These are phyloP conservation scores for Diaporthe sp. DNA, from an alignment of 2,329 filamentous ascomycete genomes.

Conservation along the genomic window DNA sequence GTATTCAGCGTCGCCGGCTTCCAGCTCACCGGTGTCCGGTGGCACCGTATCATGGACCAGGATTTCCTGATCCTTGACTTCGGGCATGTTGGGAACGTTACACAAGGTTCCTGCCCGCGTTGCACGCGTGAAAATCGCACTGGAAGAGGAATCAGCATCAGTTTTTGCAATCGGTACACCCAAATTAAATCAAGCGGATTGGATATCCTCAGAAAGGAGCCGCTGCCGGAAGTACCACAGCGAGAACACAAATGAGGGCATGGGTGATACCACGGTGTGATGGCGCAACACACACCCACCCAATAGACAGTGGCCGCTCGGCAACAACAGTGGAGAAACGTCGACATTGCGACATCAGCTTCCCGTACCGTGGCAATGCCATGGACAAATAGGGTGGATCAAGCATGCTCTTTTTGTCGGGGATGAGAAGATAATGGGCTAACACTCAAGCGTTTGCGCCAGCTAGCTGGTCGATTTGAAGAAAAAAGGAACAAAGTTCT, in stretches of 20 bases:
- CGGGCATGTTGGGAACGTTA: neutral
- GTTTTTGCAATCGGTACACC: neutral
- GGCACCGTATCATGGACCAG: neutral
- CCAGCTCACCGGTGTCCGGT: neutral
- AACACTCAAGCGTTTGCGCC: neutral
- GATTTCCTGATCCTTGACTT: neutral
- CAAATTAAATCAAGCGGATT: neutral
- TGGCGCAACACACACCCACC: conserved; percentile 7
- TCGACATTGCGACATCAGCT: neutral
- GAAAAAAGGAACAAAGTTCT: neutral
- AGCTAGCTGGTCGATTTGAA: too few relatives aligned
- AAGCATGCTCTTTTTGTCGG: neutral
- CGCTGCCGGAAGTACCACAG: neutral
- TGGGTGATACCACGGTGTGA: conserved; percentile 18
- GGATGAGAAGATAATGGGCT: neutral
- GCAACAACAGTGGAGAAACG: conserved; percentile 6
- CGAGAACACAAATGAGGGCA: too few relatives aligned
- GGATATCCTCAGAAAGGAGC: neutral
- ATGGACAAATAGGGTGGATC: neutral
- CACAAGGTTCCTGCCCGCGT: neutral
- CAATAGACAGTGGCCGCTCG: neutral
- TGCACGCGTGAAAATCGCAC: too few relatives aligned
- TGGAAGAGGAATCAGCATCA: neutral
- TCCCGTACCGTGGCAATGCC: neutral
- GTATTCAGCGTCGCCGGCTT: conserved; percentile 28